Evolutionary conservation across 331 rosid species (phyloP).

Genomic region (Acacia pycnantha): DNA sequence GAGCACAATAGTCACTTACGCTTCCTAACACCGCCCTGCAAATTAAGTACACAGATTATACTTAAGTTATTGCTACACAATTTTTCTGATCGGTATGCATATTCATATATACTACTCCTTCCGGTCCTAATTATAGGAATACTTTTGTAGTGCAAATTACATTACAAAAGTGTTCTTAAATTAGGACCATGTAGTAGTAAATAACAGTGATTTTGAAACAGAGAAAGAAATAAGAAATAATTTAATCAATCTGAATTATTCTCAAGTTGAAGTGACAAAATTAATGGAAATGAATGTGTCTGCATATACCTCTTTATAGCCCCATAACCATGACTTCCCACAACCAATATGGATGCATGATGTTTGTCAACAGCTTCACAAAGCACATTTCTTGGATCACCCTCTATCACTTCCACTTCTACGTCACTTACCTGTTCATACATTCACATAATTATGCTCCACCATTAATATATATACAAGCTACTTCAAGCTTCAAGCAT

Average conservation of each 20-base stretch:
- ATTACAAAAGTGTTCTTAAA: too few species aligned
- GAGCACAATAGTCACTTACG: conserved; percentile 74
- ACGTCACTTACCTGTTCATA: conserved; percentile 67
- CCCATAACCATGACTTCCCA: conserved; percentile 94
- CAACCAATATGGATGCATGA: conserved; percentile 74
- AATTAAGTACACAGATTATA: not conserved
- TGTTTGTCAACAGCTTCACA: conserved; percentile 78
- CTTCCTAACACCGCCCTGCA: conserved; percentile 58
- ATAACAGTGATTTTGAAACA: not conserved
- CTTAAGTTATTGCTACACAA: not conserved
- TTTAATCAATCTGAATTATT: not conserved
- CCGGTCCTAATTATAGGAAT: too few species aligned
- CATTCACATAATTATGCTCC: conserved; percentile 16
- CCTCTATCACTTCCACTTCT: conserved; percentile 58
- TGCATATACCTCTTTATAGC: conserved; percentile 65
- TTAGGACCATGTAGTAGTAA: too few species aligned
- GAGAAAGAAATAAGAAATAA: not conserved
- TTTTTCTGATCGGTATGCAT: not conserved
- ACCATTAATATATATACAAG: not conserved
- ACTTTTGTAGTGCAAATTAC: too few species aligned
- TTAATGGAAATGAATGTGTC: not conserved
- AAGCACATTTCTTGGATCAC: conserved; percentile 80
- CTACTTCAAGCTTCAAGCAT: too few species aligned
- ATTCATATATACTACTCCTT: too few species aligned
- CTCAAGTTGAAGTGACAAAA: not conserved